Base-by-base conservation (phyloP, 225 moss, liverwort and hornwort genomes). In the Rhytidiadelphus loreus region DNA sequence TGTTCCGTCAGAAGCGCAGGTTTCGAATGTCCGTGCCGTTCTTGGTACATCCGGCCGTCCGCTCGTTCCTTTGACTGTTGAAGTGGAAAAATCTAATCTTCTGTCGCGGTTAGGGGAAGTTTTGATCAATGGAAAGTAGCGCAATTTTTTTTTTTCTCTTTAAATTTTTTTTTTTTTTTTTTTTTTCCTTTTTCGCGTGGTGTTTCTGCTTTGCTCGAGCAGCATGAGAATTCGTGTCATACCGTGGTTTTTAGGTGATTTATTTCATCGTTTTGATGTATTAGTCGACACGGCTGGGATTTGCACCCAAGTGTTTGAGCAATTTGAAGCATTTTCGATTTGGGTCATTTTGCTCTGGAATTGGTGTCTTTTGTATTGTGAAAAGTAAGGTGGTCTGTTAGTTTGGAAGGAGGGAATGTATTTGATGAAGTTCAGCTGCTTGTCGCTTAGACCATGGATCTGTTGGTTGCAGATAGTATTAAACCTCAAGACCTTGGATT, bases 401-500 rank as follows among this genome's bases (percentile, higher is more conserved):
- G 37, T 77, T 85, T 48, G 71, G 33, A 33, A 57, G 29, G 13
- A 52, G 39, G 58, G 77, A 26, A 30, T 70, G 23, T 84, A 32
- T 81, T 74, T 66, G 63, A 30, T 58, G 78, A 41, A 39, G 83
- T 86, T 64, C 30, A 32, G 4, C 58, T 66, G 52, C 52, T 73
- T 82, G 39, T 78, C 65, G 26, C 85, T 87, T 16, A 88, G 56
- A 68, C 55, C 19, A 56, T 88, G 37, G 66, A 28, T 70, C 8
- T 68, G 43, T 89, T 35, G 87, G 83, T 85, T 91, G 90, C 96
- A 93, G 96, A 99, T 83, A 86, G 57, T 74, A 92, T 99, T 43
- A 94, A 91, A 74, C 86, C 95, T 43, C 88, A 94, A 55, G 99
- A 99, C 91, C 95, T 99, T 68, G 99, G 96, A 33, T 92, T 99